phyloP scores from a whole-genome alignment of 306 rosid genomes.

The Trifolium subterraneum region DNA sequence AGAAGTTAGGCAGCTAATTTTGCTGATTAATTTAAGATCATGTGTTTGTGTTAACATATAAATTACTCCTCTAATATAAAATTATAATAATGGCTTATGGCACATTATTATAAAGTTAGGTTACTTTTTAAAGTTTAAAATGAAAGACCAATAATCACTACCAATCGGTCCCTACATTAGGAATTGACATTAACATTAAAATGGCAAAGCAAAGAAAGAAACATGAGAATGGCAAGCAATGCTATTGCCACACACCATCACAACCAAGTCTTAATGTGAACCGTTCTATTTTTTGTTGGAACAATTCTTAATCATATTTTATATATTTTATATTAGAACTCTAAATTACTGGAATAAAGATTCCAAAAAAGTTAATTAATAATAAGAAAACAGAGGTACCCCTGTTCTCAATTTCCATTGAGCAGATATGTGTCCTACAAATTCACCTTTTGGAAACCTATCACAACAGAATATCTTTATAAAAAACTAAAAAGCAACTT shows the following conservation, averaged over 20 bases:
- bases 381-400: neutral
- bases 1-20: slow-evolving; percentile 42
- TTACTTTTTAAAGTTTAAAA: slow-evolving; percentile 52
- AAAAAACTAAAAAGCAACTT: slow-evolving; percentile 40
- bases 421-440: slow-evolving; percentile 40
- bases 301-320: too few relatives aligned
- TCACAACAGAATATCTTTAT: slow-evolving; percentile 40
- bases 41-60: slow-evolving; percentile 8
- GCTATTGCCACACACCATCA: slow-evolving; percentile 12
- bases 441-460: slow-evolving; percentile 30
- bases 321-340: too few relatives aligned
- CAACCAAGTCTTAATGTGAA: neutral
- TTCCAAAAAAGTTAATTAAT: too few relatives aligned
- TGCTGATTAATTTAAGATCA: slow-evolving; percentile 23
- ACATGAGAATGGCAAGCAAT: neutral
- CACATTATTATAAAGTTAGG: slow-evolving; percentile 51
- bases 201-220: neutral
- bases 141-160: slow-evolving; percentile 22
- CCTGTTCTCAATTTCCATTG: slow-evolving; percentile 26
- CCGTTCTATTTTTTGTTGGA: too few relatives aligned
- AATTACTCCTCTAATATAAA: slow-evolving; percentile 15
- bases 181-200: slow-evolving; percentile 36
- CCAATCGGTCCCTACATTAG: slow-evolving; percentile 49
- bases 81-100: slow-evolving; percentile 13
- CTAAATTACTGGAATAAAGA: too few relatives aligned